Conservation (phyloP, 148 eudicot species). For the Rhododendron henanense region DNA sequence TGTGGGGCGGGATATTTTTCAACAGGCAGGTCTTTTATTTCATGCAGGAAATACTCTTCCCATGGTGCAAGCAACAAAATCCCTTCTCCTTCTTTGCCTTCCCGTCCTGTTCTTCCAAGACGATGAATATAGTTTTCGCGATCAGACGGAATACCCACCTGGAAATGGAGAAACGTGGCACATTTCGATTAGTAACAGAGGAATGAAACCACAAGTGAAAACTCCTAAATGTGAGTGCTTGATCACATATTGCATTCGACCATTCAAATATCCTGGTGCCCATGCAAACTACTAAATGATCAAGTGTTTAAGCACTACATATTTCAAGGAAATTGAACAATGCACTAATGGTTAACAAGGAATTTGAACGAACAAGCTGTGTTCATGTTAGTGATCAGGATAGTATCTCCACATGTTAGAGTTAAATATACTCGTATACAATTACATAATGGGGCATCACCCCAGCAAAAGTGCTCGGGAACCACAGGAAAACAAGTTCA, state of each 20-base stretch:
- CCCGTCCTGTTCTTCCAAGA: conserved; percentile 91
- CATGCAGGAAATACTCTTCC: conserved; percentile 81
- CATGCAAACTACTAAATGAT: neutral
- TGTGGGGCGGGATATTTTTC: conserved; percentile 48
- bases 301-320: neutral
- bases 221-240: neutral
- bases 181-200: neutral
- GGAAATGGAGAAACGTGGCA: conserved; percentile 13
- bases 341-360: neutral
- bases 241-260: neutral
- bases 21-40: conserved; percentile 62
- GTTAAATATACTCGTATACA: neutral
- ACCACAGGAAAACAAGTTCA: neutral
- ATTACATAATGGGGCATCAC: neutral
- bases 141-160: conserved; percentile 86
- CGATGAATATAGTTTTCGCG: conserved; percentile 81
- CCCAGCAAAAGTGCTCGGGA: neutral
- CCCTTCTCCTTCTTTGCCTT: conserved; percentile 84
- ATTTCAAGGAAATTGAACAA: neutral
- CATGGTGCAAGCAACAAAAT: conserved; percentile 83
- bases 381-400: neutral
- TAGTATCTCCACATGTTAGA: neutral
- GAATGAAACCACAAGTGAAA: neutral
- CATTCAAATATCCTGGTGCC: neutral
- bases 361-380: neutral